A percentile compares a stretch with the other conserved stretches of the same genome.
Conservation (phyloP, 2,329 filamentous ascomycete species). For the Huntiella omanensis region DNA sequence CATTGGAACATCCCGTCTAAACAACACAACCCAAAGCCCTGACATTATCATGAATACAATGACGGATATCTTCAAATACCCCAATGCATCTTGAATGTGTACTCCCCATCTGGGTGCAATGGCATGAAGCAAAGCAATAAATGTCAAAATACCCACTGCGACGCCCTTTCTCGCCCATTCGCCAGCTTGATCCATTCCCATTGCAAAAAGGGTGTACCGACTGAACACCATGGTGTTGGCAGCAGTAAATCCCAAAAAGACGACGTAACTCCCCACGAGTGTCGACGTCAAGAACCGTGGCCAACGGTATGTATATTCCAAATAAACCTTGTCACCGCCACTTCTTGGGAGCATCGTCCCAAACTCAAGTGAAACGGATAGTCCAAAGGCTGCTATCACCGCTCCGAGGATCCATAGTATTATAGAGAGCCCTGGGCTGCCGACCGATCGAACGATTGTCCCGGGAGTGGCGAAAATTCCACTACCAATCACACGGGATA, state of each 20-base stretch:
- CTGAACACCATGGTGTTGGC: slow-evolving; percentile 54
- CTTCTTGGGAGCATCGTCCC: slow-evolving; percentile 53
- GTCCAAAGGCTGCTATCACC: slow-evolving; percentile 38
- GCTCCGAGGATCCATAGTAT: slow-evolving; percentile 45
- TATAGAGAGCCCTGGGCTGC: slow-evolving; percentile 45
- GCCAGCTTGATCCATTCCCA: slow-evolving; percentile 27
- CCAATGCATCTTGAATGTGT: slow-evolving; percentile 39
- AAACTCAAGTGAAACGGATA: slow-evolving; percentile 46
- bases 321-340: slow-evolving; percentile 51
- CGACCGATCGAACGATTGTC: slow-evolving; percentile 44
- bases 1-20: not conserved
- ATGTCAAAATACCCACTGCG: slow-evolving; percentile 35
- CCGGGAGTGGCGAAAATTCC: slow-evolving; percentile 57
- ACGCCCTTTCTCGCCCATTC: slow-evolving; percentile 31
- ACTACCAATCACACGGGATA: slow-evolving; percentile 49
- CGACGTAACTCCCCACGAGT: slow-evolving; percentile 41
- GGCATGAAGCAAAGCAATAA: slow-evolving; percentile 39
- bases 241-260: slow-evolving; percentile 47
- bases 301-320: slow-evolving; percentile 47
- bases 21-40: slow-evolving; percentile 37
- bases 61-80: slow-evolving; percentile 43
- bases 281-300: slow-evolving; percentile 47
- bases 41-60: slow-evolving; percentile 42
- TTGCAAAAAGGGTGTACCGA: slow-evolving; percentile 43
- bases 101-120: slow-evolving; percentile 38